These are phyloP conservation scores for Jatropha podagrica DNA, from an alignment of 441 rosid species.

Conservation along the genomic window DNA sequence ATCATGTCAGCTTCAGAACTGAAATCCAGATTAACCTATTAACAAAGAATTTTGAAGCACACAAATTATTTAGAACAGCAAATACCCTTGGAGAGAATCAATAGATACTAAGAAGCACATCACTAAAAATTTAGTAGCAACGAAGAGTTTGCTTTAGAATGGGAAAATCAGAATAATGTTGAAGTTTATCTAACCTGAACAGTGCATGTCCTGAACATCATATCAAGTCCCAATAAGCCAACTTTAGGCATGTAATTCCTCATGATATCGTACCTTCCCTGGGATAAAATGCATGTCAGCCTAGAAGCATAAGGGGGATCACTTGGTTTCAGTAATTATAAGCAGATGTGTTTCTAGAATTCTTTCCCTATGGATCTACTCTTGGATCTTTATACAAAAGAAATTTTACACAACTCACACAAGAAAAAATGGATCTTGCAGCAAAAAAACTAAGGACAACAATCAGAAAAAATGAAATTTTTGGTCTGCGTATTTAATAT, in stretches of 20 bases:
- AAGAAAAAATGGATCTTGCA: not conserved
- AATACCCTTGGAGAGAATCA: not conserved
- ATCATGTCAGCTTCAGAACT: conserved; percentile 98
- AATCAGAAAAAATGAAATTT: not conserved
- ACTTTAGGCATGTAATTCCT: conserved; percentile 99
- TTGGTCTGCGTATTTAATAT: not conserved
- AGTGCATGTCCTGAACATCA: conserved; percentile 99
- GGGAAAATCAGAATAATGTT: conserved; percentile 18
- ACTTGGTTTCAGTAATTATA: not conserved
- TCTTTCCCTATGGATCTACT: not conserved
- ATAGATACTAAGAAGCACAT: conserved; percentile 17
- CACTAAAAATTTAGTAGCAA: not conserved
- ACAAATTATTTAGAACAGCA: not conserved
- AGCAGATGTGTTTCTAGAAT: not conserved
- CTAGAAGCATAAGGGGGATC: not conserved
- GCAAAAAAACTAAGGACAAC: not conserved
- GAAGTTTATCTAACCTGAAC: conserved; percentile 75
- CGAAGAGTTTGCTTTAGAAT: conserved; percentile 18
- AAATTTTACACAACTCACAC: not conserved
- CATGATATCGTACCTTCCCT: conserved; percentile 99
- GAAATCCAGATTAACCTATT: conserved; percentile 95
- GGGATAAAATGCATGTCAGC: conserved; percentile 39
- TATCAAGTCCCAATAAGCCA: conserved; percentile 92
- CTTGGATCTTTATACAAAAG: not conserved
- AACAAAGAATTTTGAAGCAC: conserved; percentile 16